Conservation (phyloP, 768 basidiomycete species). For the Amanita rubescens region DNA sequence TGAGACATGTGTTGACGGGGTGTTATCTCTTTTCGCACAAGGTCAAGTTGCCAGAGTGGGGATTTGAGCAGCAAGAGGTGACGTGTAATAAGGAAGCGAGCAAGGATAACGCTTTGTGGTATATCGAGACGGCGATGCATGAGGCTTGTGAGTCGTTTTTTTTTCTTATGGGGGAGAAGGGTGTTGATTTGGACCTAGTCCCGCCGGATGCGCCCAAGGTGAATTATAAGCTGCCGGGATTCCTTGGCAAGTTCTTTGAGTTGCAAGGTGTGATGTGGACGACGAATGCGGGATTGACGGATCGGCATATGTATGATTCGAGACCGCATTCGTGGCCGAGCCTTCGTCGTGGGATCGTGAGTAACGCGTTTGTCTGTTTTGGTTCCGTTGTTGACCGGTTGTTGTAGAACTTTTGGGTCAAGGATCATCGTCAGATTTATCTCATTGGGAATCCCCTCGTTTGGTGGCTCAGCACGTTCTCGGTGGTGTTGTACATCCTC, state of each 20-base stretch:
- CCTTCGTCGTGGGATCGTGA: conserved; percentile 85
- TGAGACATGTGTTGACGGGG: conserved; percentile 80
- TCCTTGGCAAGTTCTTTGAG: conserved; percentile 87
- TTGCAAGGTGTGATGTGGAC: conserved; percentile 94
- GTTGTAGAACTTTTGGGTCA: conserved; percentile 93
- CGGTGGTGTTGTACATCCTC: conserved; percentile 58
- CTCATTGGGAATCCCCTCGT: conserved; percentile 90
- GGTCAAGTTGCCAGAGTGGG: conserved; percentile 97
- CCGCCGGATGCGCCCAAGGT: conserved; percentile 65
- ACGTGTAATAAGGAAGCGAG: conserved; percentile 99
- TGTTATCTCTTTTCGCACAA: conserved; percentile 99
- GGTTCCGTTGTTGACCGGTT: not conserved
- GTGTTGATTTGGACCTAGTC: conserved; percentile 38
- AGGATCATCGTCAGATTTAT: conserved; percentile 93
- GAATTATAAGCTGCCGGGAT: conserved; percentile 87
- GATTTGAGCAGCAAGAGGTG: conserved; percentile 96
- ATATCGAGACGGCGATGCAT: conserved; percentile 81
- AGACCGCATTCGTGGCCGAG: conserved; percentile 91
- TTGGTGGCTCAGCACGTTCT: conserved; percentile 81
- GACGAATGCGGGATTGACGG: conserved; percentile 93
- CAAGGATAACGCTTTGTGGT: conserved; percentile 87
- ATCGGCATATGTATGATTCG: conserved; percentile 92
- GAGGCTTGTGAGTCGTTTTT: conserved; percentile 45
- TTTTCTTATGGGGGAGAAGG: not conserved
- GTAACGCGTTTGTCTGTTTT: conserved; percentile 26